Evolutionary conservation across 371 early-diverging fungal genomes (phyloP), one percentile per base, ranked within the genome.

Genomic region (Apophysomyces ossiformis): DNA sequence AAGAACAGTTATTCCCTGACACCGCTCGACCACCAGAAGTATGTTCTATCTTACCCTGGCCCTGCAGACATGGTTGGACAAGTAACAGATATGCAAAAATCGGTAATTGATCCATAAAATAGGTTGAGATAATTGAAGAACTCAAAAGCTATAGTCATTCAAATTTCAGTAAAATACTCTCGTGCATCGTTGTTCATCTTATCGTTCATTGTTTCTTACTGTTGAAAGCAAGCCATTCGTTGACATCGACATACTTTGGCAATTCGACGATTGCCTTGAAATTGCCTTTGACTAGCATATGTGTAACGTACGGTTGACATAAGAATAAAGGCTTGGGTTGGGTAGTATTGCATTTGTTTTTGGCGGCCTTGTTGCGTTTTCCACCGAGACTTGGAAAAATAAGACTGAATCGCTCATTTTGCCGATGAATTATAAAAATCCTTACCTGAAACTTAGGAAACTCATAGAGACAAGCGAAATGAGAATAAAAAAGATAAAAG

Each of bases 201-300:
- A n/a, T 57, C 32, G 32, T 26, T 26, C 32, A 26, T 26, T 26
- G 32, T 35, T 7, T 46, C 78, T 70, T 85, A 92, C 93, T 92
- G 83, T 95, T 95, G 66, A 91, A 89, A 3, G 96, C 94, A 21
- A 91, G 88, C 98, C 99, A 98, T 81, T 98, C 99, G 71, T 96
- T 93, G 35, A 80, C 68, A 70, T 98, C 96, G 13, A 96, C 91
- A 72, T 92, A 92, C 71, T 90, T 89, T 39, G 99, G 99, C 65
- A 95, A 80, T 45, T 88, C 90, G 13, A 92, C 92, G 50, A 97
- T 91, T 59, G 93, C 92, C 69, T 90, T 89, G 66, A 96, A 92
- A 72, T 90, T 93, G 50, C 97, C 96, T 71, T 94, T 94, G 54
- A 96, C 96, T 12, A 97, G 89, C 65, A 93, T 90, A 37, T 94